phyloP scores from a whole-genome alignment of 345 rosid genomes.

The Arabis hirsuta region DNA sequence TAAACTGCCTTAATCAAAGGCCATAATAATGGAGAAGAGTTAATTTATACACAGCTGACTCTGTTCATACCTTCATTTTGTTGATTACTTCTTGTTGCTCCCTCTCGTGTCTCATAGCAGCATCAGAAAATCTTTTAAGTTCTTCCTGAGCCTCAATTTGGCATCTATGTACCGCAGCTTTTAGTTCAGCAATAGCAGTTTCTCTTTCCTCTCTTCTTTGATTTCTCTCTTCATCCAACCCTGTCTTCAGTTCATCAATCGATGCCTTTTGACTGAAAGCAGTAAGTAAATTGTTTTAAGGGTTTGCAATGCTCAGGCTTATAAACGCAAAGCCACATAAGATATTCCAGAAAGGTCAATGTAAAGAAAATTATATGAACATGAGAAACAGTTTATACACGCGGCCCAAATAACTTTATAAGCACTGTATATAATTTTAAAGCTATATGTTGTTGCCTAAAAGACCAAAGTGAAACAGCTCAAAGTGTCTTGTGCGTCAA shows the following conservation, averaged over 20 bases:
- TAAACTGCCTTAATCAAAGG: conserved; percentile 31
- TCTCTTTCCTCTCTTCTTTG: conserved; percentile 86
- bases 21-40: conserved; percentile 15
- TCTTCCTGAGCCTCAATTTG: conserved; percentile 81
- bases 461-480: conserved; percentile 10
- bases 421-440: neutral
- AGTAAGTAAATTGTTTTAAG: conserved; percentile 6
- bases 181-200: conserved; percentile 68
- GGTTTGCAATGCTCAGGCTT: conserved; percentile 11
- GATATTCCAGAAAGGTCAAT: conserved; percentile 11
- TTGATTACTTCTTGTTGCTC: conserved; percentile 82
- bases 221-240: conserved; percentile 79
- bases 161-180: conserved; percentile 77
- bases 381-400: neutral
- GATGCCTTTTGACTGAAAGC: conserved; percentile 80
- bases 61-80: conserved; percentile 73
- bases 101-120: conserved; percentile 64
- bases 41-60: conserved; percentile 23
- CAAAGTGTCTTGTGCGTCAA: no score
- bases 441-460: neutral
- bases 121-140: conserved; percentile 63
- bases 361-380: conserved; percentile 1
- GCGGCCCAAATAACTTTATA: neutral
- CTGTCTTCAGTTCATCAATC: conserved; percentile 70
- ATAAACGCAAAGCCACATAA: conserved; percentile 5